phyloP scores from a whole-genome alignment of 176 grass and related monocot species.

The Bolboschoenus planiculmis region DNA sequence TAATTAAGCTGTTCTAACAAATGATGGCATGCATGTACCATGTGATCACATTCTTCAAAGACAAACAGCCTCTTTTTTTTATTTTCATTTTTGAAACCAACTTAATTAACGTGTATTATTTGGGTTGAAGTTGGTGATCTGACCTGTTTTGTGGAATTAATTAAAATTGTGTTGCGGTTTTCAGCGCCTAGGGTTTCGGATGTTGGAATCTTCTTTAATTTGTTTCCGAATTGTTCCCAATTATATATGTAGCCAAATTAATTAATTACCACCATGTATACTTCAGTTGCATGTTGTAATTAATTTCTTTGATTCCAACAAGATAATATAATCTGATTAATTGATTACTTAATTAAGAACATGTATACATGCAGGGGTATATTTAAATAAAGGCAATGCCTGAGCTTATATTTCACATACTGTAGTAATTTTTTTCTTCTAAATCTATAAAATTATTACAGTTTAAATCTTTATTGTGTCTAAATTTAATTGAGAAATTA shows the following conservation, averaged over 20 bases:
- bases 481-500: no score
- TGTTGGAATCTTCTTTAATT: constrained; percentile 2
- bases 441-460: no score
- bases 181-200: constrained; percentile 11
- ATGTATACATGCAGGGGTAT: no score
- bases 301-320: neutral
- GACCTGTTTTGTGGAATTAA: neutral
- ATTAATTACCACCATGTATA: no score
- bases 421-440: no score
- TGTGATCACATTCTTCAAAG: constrained; percentile 30
- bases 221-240: neutral
- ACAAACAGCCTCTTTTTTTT: constrained; percentile 1
- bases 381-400: no score
- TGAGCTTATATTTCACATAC: no score
- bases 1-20: neutral
- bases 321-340: neutral
- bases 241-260: neutral
- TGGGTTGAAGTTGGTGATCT: neutral
- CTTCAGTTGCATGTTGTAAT: neutral
- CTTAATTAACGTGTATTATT: neutral
- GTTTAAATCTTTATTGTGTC: no score
- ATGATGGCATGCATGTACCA: neutral
- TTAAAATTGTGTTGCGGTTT: neutral
- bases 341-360: neutral
- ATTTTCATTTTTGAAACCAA: neutral